These are phyloP conservation scores for Trichosporon asahii DNA, from an alignment of 1,284 basidiomycete species.

Conservation along the genomic window DNA sequence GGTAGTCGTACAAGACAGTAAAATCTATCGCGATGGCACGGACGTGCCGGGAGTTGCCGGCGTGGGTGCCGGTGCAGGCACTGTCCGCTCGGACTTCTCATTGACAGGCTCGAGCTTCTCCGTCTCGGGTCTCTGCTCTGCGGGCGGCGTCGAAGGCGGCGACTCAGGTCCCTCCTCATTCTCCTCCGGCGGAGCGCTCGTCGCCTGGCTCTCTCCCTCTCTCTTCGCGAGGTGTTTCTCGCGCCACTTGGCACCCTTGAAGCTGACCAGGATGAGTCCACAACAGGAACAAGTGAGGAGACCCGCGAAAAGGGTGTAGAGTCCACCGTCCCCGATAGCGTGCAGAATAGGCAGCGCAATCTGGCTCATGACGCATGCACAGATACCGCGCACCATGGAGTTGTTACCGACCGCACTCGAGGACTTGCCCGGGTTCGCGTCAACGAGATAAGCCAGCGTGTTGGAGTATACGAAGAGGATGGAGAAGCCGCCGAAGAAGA, in stretches of 20 bases:
- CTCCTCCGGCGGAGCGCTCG: neutral
- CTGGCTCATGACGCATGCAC: constrained; percentile 48
- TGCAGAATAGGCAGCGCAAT: constrained; percentile 50
- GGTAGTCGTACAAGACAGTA: neutral
- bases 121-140: neutral
- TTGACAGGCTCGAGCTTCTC: neutral
- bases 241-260: constrained; percentile 9
- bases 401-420: constrained; percentile 45
- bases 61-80: no score
- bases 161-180: neutral
- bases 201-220: neutral
- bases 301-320: constrained; percentile 69
- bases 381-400: constrained; percentile 43
- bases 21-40: neutral
- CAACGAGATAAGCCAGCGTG: constrained; percentile 62
- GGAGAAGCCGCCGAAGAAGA: constrained; percentile 65
- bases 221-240: constrained; percentile 13
- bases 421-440: constrained; percentile 58
- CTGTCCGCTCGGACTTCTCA: neutral
- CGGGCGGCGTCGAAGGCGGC: neutral
- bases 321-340: constrained; percentile 64
- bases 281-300: constrained; percentile 55
- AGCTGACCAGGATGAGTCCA: constrained; percentile 24
- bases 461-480: constrained; percentile 57
- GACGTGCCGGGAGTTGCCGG: neutral